Conservation (phyloP, 2,329 filamentous ascomycete genomes). For the Onygena corvina region DNA sequence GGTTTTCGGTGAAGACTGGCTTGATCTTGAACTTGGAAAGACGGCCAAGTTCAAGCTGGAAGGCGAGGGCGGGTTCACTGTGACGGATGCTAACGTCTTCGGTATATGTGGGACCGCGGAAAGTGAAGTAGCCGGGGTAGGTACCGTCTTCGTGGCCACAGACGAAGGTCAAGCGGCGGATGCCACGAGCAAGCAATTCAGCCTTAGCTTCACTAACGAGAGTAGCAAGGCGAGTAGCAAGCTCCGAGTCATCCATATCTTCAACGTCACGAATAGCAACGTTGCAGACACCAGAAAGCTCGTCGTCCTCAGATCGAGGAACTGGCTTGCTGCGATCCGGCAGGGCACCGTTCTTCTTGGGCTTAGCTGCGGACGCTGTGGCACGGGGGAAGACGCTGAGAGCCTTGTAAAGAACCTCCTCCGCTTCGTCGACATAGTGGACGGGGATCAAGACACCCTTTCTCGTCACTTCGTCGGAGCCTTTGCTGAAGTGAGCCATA, state of each 20-base stretch:
- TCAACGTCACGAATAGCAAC: conserved; percentile 84
- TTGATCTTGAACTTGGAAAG: conserved; percentile 96
- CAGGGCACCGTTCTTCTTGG: conserved; percentile 55
- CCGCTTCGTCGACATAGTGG: conserved; percentile 84
- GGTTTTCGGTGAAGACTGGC: conserved; percentile 97
- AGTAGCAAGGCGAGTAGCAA: conserved; percentile 59
- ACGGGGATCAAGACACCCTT: conserved; percentile 93
- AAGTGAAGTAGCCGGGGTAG: conserved; percentile 95
- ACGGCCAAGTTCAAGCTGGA: conserved; percentile 92
- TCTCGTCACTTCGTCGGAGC: conserved; percentile 62
- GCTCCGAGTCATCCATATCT: conserved; percentile 67
- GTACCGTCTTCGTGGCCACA: conserved; percentile 88
- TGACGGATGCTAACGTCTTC: conserved; percentile 96
- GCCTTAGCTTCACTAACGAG: conserved; percentile 72
- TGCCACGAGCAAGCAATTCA: conserved; percentile 66
- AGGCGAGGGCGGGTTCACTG: conserved; percentile 88
- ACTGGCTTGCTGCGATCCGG: conserved; percentile 55
- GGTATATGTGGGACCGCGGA: conserved; percentile 78
- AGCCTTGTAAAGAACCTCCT: conserved; percentile 72
- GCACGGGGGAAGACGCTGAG: conserved; percentile 65
- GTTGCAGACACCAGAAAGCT: conserved; percentile 85
- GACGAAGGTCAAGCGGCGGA: conserved; percentile 90
- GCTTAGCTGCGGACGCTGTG: conserved; percentile 46
- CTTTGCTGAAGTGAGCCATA: conserved; percentile 66
- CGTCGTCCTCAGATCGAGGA: conserved; percentile 52